Conservation (phyloP, 192 early-diverging fungal species). For the Backusella westeae region DNA sequence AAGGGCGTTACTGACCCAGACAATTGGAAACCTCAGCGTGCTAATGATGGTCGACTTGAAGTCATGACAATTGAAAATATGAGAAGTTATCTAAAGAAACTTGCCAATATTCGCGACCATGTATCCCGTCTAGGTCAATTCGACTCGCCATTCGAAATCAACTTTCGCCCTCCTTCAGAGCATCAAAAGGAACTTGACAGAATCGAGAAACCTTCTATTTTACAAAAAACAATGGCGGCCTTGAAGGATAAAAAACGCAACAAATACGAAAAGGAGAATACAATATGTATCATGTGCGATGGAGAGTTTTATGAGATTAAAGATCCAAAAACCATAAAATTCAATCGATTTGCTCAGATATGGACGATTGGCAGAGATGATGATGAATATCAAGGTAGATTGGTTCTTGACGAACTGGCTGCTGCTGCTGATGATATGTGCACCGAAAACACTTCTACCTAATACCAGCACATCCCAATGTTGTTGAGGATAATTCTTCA, state of each 20-base stretch:
- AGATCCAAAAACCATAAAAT: slow-evolving; percentile 54
- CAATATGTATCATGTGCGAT: slow-evolving; percentile 72
- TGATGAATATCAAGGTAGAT: slow-evolving; percentile 15
- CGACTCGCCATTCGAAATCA: slow-evolving; percentile 48
- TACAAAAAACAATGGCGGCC: slow-evolving; percentile 2
- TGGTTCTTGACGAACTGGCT: slow-evolving; percentile 25
- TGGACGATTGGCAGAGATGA: slow-evolving; percentile 55
- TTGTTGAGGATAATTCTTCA: neutral
- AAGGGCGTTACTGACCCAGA: slow-evolving; percentile 49
- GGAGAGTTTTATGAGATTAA: slow-evolving; percentile 75
- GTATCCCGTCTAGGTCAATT: slow-evolving; percentile 70
- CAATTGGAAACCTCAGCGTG: slow-evolving; percentile 64
- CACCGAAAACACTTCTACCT: neutral
- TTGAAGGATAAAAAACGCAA: slow-evolving; percentile 23
- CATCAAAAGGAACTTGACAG: slow-evolving; percentile 19
- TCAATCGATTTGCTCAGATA: slow-evolving; percentile 64
- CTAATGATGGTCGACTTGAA: slow-evolving; percentile 68
- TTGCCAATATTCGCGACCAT: slow-evolving; percentile 47
- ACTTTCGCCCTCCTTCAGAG: slow-evolving; percentile 45
- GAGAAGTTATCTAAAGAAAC: slow-evolving; percentile 63
- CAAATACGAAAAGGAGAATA: slow-evolving; percentile 35
- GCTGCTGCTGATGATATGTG: neutral
- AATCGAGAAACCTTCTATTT: slow-evolving; percentile 26
- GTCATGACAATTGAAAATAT: slow-evolving; percentile 61
- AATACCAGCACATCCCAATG: neutral